Percentiles rank a stretch among this genome's conserved stretches.
Conservation (phyloP, 768 basidiomycete species). For the Kwoniella dejecticola region DNA sequence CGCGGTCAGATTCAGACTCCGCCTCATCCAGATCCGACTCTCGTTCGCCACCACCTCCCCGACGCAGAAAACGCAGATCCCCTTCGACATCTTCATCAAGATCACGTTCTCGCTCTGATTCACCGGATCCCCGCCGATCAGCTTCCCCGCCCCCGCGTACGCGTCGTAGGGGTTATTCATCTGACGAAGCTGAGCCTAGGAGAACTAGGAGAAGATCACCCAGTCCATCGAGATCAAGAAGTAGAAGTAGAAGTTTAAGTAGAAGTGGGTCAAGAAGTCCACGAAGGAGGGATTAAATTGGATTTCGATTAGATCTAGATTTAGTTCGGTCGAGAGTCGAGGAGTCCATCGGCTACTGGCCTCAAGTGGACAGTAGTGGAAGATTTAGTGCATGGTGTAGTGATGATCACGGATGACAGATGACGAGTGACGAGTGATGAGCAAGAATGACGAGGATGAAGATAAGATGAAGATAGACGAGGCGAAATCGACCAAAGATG, state of each 20-base stretch:
- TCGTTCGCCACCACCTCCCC: conserved; percentile 15
- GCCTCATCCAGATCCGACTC: conserved; percentile 8
- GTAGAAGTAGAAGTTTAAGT: not conserved
- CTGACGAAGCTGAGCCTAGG: conserved; percentile 8
- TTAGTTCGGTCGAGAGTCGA: too few species aligned
- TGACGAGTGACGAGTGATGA: too few species aligned
- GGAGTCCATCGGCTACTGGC: too few species aligned
- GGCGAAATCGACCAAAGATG: too few species aligned
- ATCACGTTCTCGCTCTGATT: conserved; percentile 4
- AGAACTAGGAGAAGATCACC: conserved; percentile 5
- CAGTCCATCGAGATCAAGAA: not conserved
- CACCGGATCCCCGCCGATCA: too few species aligned
- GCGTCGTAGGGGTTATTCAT: conserved; percentile 4
- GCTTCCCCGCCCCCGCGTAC: conserved; percentile 16
- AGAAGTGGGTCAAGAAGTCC: not conserved
- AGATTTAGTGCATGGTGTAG: too few species aligned
- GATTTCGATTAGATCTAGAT: too few species aligned
- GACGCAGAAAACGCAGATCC: conserved; percentile 17
- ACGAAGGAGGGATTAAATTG: too few species aligned
- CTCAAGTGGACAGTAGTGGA: too few species aligned
- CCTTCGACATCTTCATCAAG: conserved; percentile 18
- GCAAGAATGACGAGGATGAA: too few species aligned
- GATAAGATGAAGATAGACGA: too few species aligned
- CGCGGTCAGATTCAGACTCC: conserved; percentile 20
- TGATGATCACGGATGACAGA: too few species aligned